Evolutionary conservation across 768 basidiomycete genomes (phyloP).

Genomic region (Psilocybe subaeruginosa): DNA sequence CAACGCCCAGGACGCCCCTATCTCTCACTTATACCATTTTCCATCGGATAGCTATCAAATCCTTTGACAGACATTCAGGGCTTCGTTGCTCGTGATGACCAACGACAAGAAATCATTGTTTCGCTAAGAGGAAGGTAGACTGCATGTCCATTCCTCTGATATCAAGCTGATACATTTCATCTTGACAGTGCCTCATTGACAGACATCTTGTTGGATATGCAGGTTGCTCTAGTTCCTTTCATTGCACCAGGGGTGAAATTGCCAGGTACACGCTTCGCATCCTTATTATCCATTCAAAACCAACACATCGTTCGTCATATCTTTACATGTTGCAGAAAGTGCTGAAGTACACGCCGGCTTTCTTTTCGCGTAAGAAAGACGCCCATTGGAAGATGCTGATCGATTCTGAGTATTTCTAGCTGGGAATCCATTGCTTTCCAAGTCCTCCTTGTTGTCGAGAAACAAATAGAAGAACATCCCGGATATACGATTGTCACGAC

Average conservation of each 20-base stretch:
- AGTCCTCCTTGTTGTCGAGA: constrained; percentile 37
- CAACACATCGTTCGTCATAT: not conserved
- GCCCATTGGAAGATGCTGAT: not conserved
- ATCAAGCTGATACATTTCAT: not conserved
- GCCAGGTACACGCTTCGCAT: constrained; percentile 29
- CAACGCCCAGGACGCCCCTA: not conserved
- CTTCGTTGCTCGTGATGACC: constrained; percentile 47
- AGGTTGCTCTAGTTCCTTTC: constrained; percentile 45
- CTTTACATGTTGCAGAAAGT: constrained; percentile 29
- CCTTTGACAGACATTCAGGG: constrained; percentile 45
- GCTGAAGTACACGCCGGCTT: constrained; percentile 52
- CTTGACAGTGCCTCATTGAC: constrained; percentile 39
- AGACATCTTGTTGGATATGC: constrained; percentile 45
- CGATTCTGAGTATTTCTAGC: constrained; percentile 27
- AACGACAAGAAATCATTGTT: constrained; percentile 45
- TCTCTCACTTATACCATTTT: not conserved
- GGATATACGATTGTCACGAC: constrained; percentile 44
- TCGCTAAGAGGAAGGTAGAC: constrained; percentile 53
- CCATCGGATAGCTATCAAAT: constrained; percentile 38
- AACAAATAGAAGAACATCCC: constrained; percentile 37
- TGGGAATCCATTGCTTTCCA: constrained; percentile 52
- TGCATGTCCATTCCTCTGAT: not conserved
- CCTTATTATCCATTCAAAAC: no score
- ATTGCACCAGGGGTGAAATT: constrained; percentile 45
- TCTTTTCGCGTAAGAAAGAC: constrained; percentile 42